A percentile compares a stretch with the other conserved stretches of the same genome.
phyloP scores from a whole-genome alignment of 805 yeast species.

The Clavispora asparagi region DNA sequence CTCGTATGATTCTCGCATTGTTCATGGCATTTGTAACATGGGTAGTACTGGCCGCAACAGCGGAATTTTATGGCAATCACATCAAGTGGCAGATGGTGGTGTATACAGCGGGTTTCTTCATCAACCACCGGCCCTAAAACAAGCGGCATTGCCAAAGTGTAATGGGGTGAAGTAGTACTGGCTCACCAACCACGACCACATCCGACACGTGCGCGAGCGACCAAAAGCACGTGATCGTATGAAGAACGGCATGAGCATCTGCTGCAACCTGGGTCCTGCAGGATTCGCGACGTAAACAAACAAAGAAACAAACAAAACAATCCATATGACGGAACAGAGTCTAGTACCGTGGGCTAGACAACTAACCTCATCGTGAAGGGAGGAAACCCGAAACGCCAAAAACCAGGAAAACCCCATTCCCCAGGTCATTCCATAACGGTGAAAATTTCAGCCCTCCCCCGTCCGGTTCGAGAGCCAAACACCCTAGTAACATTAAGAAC shows the following conservation, averaged over 20 bases:
- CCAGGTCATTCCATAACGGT: no score
- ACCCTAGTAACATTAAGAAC: no score
- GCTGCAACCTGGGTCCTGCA: background rate
- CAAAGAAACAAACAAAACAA: background rate
- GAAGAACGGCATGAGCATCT: background rate
- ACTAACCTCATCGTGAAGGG: background rate
- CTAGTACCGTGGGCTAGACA: background rate
- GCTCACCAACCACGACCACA: no score
- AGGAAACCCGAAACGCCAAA: no score
- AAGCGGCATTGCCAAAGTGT: background rate
- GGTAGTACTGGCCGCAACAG: constrained; percentile 34
- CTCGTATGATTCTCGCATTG: constrained; percentile 11
- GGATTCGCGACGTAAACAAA: background rate
- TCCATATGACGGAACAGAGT: background rate
- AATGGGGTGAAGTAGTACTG: no score
- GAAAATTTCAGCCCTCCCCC: no score
- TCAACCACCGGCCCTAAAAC: constrained; percentile 20
- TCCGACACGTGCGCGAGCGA: background rate
- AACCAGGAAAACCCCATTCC: no score
- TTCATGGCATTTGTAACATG: constrained; percentile 37
- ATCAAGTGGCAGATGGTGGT: constrained; percentile 31
- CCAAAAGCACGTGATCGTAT: background rate
- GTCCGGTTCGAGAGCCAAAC: no score
- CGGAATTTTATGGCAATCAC: constrained; percentile 35
- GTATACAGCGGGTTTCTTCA: constrained; percentile 31